Base-by-base conservation (phyloP, 2,329 filamentous ascomycete species). In the Zopfia rhizophila region DNA sequence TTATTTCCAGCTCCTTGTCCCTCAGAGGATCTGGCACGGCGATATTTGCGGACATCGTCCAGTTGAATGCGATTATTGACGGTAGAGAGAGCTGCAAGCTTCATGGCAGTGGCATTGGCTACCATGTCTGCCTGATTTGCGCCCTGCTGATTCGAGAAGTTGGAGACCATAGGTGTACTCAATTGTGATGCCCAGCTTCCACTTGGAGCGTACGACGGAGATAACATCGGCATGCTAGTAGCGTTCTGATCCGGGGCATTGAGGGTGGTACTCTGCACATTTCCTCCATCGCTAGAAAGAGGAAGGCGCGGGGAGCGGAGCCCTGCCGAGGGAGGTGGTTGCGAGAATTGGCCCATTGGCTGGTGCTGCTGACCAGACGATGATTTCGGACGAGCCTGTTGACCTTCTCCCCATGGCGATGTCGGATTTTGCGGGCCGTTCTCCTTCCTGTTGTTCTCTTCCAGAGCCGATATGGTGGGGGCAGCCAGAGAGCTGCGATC, bases 181-280 rank as follows among this genome's bases (percentile, higher is more conserved):
- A 95, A 87, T 89, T 97, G 96, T 7, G 94, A 97, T 17, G 94
- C 94, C 94, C 94, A 99, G 78, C 94, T 97, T 45, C 90, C 91
- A 69, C 91, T 91, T 39, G 87, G 83, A 24, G 87, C 80, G 65
- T 86, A 93, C 11, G 65, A 60, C 0, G 94, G 94, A 13, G 94
- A 97, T 47, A 99, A 79, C 53, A 96, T 75, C 3, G 92, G 91
- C 63, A 96, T 80, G 45, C 93, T 91, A n/a, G 76, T 69, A 8
- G 75, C 75, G 38, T 84, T 81, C 56, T 84, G 85, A 37, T 95
- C 89, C 16, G 83, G 83, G 2, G 88, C 84, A 51, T 82, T 88
- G 24, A 96, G 80, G 1, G 89, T 94, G 10, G 91, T 96, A 60
- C 75, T 96, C 73, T 96, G 92, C 38, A 95, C 86, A 61, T 88